Conservation (phyloP, 371 early-diverging fungal genomes). For the Entomophthora muscae region DNA sequence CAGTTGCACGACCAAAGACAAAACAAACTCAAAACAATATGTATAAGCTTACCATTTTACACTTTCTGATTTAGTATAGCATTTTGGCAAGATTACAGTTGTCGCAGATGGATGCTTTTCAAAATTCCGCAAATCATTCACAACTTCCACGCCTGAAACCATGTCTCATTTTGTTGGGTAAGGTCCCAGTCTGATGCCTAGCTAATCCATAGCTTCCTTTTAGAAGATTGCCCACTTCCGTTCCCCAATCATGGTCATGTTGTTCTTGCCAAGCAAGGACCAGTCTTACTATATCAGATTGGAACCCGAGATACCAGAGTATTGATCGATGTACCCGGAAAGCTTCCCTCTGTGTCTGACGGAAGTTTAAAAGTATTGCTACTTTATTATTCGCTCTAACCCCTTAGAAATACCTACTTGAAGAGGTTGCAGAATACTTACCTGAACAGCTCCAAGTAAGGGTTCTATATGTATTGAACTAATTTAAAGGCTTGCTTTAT, state of each 20-base stretch:
- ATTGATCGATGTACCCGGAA: constrained; percentile 81
- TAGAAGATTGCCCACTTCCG: constrained; percentile 55
- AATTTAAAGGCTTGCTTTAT: constrained; percentile 31
- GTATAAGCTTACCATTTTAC: background rate
- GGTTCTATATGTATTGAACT: constrained; percentile 1
- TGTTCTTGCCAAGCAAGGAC: constrained; percentile 61
- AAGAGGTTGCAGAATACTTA: constrained; percentile 38
- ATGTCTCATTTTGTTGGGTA: constrained; percentile 71
- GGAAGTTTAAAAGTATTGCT: constrained; percentile 31
- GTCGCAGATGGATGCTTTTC: constrained; percentile 87
- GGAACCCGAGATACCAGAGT: constrained; percentile 75
- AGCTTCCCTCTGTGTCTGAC: constrained; percentile 44
- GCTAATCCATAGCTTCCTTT: constrained; percentile 21
- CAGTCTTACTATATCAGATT: constrained; percentile 89
- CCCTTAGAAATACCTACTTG: constrained; percentile 31
- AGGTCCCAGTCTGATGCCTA: background rate
- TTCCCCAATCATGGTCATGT: constrained; percentile 81
- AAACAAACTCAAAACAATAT: background rate
- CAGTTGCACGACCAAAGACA: constrained; percentile 7
- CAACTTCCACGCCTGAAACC: constrained; percentile 26
- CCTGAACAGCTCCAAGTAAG: constrained; percentile 39
- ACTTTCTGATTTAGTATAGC: constrained; percentile 4
- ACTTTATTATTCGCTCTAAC: constrained; percentile 11
- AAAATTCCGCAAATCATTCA: constrained; percentile 70
- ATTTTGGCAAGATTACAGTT: constrained; percentile 51